These are phyloP conservation scores for Loxodes magnus DNA, from an alignment of 73 alveolate genomes.

Conservation along the genomic window DNA sequence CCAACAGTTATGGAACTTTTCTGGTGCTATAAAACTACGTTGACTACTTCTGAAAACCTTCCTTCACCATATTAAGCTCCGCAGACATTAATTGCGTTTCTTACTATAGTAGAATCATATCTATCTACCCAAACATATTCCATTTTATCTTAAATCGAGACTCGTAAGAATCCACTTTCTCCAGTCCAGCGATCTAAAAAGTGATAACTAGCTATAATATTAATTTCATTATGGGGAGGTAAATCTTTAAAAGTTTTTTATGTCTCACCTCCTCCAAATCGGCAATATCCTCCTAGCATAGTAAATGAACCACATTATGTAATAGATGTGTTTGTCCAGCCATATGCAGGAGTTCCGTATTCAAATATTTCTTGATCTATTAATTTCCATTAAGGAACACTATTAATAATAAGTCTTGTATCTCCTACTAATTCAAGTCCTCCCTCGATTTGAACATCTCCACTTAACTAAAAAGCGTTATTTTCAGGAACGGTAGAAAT, in stretches of 20 bases:
- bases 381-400: too few species aligned
- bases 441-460: too few species aligned
- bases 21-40: conserved; percentile 33
- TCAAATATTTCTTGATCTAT: too few species aligned
- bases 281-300: conserved; percentile 74
- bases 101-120: conserved; percentile 29
- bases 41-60: conserved; percentile 29
- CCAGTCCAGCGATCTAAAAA: conserved; percentile 75
- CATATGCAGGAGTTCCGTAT: too few species aligned
- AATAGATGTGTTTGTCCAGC: conserved; percentile 35
- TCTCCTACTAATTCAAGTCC: too few species aligned
- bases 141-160: conserved; percentile 30
- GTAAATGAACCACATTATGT: conserved; percentile 40
- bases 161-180: conserved; percentile 52
- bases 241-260: conserved; percentile 33
- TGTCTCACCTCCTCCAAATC: conserved; percentile 38
- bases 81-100: conserved; percentile 53
- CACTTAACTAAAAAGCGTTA: too few species aligned
- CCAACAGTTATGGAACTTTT: conserved; percentile 18
- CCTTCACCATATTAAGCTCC: conserved; percentile 56
- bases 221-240: conserved; percentile 41
- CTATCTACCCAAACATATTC: conserved; percentile 55
- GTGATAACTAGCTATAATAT: conserved; percentile 52
- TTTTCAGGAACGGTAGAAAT: too few species aligned
- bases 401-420: too few species aligned